phyloP scores from a whole-genome alignment of 257 asterid genomes.

The Ligustrum vulgare region DNA sequence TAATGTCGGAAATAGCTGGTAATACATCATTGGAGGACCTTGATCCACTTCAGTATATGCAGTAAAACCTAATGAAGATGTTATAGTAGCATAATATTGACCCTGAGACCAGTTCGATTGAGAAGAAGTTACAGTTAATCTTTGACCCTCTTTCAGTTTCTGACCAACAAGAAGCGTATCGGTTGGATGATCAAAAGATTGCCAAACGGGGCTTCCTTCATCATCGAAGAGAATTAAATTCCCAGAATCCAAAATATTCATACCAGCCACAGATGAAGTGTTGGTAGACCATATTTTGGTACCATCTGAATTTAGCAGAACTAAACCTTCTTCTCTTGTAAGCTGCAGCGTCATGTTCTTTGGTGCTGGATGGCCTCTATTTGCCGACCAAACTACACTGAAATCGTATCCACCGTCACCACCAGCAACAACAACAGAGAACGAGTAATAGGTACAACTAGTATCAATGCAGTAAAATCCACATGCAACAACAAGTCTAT shows the following conservation, averaged over 20 bases:
- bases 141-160: not conserved
- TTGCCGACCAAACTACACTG: not conserved
- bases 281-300: not conserved
- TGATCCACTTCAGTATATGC: not conserved
- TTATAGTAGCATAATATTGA: not conserved
- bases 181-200: not conserved
- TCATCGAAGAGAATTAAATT: not conserved
- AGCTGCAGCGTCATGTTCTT: not conserved
- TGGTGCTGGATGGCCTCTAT: not conserved
- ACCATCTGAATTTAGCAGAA: not conserved
- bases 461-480: not conserved
- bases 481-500: not conserved
- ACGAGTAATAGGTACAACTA: not conserved
- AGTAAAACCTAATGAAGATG: not conserved
- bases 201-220: not conserved
- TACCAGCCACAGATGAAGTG: not conserved
- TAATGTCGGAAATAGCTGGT: not conserved
- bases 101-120: not conserved
- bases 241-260: not conserved
- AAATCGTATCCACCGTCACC: not conserved
- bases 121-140: not conserved
- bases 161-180: conserved; percentile 1
- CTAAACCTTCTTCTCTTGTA: not conserved
- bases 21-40: not conserved
- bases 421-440: not conserved